These are phyloP conservation scores for Nowakowskiella sp. DNA, from an alignment of 192 early-diverging fungal species.

Conservation along the genomic window DNA sequence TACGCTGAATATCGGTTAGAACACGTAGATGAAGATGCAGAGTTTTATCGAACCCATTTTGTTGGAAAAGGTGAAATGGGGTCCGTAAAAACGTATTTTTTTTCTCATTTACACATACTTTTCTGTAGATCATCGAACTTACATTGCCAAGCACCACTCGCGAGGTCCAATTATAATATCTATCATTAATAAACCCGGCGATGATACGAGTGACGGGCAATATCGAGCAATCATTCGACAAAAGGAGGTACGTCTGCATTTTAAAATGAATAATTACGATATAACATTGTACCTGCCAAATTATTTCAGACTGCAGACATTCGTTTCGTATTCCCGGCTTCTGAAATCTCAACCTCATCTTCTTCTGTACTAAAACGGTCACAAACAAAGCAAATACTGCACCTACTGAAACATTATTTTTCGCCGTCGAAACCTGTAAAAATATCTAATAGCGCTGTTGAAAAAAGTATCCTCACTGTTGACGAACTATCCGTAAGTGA, in stretches of 20 bases:
- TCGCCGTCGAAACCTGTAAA: constrained; percentile 20
- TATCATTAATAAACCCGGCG: constrained; percentile 8
- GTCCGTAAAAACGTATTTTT: neutral
- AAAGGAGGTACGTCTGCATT: constrained; percentile 9
- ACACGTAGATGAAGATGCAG: constrained; percentile 19
- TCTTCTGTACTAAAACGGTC: constrained; percentile 13
- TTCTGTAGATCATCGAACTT: constrained; percentile 20
- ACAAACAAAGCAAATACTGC: constrained; percentile 15
- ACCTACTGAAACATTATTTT: constrained; percentile 21
- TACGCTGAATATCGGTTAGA: constrained; percentile 15
- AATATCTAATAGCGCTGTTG: constrained; percentile 10
- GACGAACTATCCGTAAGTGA: constrained; percentile 25
- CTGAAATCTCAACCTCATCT: constrained; percentile 2
- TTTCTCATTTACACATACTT: neutral
- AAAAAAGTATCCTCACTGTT: constrained; percentile 16
- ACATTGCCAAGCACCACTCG: constrained; percentile 15
- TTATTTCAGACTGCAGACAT: neutral
- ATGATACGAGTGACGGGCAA: neutral
- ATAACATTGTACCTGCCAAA: neutral
- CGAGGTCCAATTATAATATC: constrained; percentile 31
- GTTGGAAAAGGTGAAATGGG: neutral
- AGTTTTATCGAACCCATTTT: constrained; percentile 25
- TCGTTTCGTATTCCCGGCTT: neutral
- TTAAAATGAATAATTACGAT: neutral
- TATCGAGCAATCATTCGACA: constrained; percentile 21